Base-by-base conservation (phyloP, 768 basidiomycete species). In the Kondoa subrosea region DNA sequence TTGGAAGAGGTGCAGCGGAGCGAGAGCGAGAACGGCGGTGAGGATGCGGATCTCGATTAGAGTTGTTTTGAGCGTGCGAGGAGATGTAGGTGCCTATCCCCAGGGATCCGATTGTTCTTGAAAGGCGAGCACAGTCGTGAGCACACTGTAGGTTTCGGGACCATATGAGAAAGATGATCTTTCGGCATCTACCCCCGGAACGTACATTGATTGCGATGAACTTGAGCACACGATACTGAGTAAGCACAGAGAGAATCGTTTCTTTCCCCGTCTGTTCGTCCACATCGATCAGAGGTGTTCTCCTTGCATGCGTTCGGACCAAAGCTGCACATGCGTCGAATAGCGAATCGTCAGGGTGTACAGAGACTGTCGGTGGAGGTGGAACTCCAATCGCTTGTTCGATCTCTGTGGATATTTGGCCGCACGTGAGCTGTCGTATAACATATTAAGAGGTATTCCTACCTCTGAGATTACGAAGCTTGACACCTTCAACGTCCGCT, bases 211-310 rank as follows among this genome's bases (percentile, higher is more conserved):
- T 92, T 34, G 95, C 85, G 69, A 99, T 92, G 77, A 96, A 97
- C 78, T 97, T 97, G 79, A 99, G 86, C 17, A 97, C 87, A 34
- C 95, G 85, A 75, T 99, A 99, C 77, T 97, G 95, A 0, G 95
- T 99, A 67, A 99, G 80, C 2, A 97, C 92, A 27, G 88, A 91
- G 27, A 97, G 85, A 73, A 99, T 89, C 57, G 96, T 85, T 78
- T 97, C 91, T 66, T 93, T 90, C 8, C 88, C 89, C 1, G 93
- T 96, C 76, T 91, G 89, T 0, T 88, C 83, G 75, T 97, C 95
- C 69, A 84, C 82, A 75, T 97, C 95, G 57, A 99, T 87, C 4
- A 99, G 82, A 15, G 95, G 95, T 16, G 97, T 80, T 31, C 95
- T 85, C 56, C 93, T 85, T 0, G 95, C 93, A 74, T 96, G 95